A percentile compares a stretch with the other conserved stretches of the same genome.
Conservation (phyloP, 495 filamentous ascomycete species). For the Aspergillus nanangensis region DNA sequence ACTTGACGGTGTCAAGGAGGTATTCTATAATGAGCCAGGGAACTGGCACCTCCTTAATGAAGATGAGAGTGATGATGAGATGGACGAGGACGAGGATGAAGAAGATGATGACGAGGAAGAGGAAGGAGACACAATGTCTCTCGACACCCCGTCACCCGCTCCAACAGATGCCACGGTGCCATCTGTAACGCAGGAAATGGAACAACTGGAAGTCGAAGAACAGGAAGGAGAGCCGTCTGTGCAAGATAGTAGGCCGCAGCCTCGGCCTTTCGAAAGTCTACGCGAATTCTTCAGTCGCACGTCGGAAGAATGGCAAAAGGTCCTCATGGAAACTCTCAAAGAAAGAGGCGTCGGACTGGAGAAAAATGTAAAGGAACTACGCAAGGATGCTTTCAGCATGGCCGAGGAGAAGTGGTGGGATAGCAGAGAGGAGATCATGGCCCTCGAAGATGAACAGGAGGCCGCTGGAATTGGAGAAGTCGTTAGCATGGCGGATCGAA, state of each 20-base stretch:
- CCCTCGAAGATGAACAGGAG: constrained; percentile 93
- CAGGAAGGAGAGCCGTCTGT: constrained; percentile 44
- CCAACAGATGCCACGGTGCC: constrained; percentile 34
- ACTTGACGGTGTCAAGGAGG: constrained; percentile 84
- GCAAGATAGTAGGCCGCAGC: constrained; percentile 43
- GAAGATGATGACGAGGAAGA: constrained; percentile 53
- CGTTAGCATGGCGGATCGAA: constrained; percentile 73
- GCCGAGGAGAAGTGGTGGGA: constrained; percentile 99
- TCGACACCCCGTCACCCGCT: constrained; percentile 32
- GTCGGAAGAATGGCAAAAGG: constrained; percentile 83
- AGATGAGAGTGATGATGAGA: constrained; percentile 63
- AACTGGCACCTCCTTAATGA: constrained; percentile 78
- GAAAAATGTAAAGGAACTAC: constrained; percentile 83
- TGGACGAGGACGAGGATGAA: constrained; percentile 59
- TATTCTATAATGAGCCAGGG: constrained; percentile 77
- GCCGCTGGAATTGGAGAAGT: constrained; percentile 94
- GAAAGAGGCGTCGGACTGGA: constrained; percentile 47
- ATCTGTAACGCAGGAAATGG: constrained; percentile 52
- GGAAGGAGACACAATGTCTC: constrained; percentile 37
- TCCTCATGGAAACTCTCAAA: constrained; percentile 64
- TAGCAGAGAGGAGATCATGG: constrained; percentile 88
- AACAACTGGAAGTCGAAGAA: constrained; percentile 56
- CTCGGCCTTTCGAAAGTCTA: constrained; percentile 85
- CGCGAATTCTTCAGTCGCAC: constrained; percentile 91
- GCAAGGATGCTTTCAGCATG: constrained; percentile 78